Base-by-base conservation (phyloP, 768 basidiomycete genomes). In the Psilocybe azurescens region DNA sequence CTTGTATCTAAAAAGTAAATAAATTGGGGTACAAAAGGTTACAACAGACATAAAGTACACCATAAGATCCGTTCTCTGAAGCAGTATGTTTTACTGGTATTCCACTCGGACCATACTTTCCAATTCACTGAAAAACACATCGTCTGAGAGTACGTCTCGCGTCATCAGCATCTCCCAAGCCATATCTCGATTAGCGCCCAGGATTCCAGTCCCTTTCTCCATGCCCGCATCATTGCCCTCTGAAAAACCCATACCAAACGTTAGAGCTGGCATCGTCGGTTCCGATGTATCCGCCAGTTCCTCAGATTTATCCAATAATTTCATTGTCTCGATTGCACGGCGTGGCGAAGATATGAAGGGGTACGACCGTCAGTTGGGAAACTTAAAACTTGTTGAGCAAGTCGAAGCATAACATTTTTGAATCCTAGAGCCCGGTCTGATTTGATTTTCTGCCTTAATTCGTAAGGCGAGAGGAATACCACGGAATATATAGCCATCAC, bases 211-310 rank as follows among this genome's bases (percentile, higher is more conserved):
- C 6, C 93, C 93, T 62, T 81, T 86, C 72, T 94, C 91, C 51
- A 82, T 76, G 9, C 79, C 79, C 16, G 74, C 83, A 66, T 93
- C 90, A 7, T 85, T 87, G 47, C 84, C 81, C 70, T 93, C 93
- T 1, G 89, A 86, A 68, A 89, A 93, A 13, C 91, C 93, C 83
- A 94, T 90, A n/a, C 92, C 93, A 71, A 93, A 94, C 4, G 89
- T 81, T 54, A 94, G 80, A 3, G 85, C 83, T 4, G 91, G 83
- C 53, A 79, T 79, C 16, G 81, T 77, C 18, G 86, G 74, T 64
- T 89, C 86, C 2, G 87, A 79, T 4, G 82, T 84, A 69, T 93
- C 92, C 65, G 92, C 90, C 39, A 84, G 80, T 70, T 94, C 93
- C 65, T 86, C 85, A 9, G 80, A 87, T 64, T 88, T 89, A 71